These are phyloP conservation scores for Cladophialophora psammophila DNA, from an alignment of 2,329 filamentous ascomycete genomes.

Conservation along the genomic window DNA sequence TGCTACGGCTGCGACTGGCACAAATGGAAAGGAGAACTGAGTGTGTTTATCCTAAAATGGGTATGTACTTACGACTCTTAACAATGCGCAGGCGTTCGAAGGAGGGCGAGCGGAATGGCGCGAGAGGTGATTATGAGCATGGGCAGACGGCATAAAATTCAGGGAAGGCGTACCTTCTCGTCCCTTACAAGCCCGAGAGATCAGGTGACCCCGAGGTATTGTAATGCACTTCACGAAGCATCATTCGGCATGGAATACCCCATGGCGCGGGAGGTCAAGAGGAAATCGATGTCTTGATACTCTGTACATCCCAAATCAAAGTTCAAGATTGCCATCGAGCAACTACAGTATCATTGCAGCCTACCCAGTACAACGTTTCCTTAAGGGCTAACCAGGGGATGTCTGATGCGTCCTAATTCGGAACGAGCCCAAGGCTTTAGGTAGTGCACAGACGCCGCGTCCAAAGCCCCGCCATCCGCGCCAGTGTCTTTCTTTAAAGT, in stretches of 20 bases:
- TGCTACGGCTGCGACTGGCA: constrained; percentile 16
- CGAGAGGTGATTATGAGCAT: background rate
- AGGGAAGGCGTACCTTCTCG: background rate
- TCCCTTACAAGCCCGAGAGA: background rate
- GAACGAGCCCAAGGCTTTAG: background rate
- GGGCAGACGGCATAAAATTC: background rate
- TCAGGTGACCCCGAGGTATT: background rate
- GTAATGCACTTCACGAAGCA: background rate
- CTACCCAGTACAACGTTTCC: background rate
- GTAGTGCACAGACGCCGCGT: background rate
- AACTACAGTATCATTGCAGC: background rate
- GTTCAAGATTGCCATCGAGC: background rate
- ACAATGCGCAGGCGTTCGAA: background rate
- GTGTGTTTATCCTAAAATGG: background rate
- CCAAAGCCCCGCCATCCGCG: background rate
- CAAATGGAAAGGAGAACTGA: constrained; percentile 30
- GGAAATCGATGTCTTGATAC: background rate
- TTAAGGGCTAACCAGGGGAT: background rate
- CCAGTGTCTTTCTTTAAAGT: background rate
- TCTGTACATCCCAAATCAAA: background rate
- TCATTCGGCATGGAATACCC: background rate
- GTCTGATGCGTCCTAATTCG: background rate
- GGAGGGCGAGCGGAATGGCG: background rate
- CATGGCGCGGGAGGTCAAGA: background rate
- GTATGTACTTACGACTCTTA: background rate